Base-by-base conservation (phyloP, 768 basidiomycete species). In the Phallus indusiatus region DNA sequence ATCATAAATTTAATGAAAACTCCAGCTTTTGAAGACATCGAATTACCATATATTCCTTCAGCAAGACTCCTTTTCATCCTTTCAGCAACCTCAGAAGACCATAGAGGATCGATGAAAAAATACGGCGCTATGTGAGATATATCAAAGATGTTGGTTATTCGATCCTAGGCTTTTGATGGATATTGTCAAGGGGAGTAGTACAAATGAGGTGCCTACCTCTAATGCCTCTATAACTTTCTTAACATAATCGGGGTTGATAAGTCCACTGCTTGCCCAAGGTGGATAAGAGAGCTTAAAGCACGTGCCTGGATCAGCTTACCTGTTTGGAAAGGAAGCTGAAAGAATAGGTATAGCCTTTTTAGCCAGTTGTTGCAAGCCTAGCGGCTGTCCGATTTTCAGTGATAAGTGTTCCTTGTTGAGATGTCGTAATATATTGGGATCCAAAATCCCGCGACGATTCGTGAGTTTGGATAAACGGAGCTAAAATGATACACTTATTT, bases 401-500 rank as follows among this genome's bases (percentile, higher is more conserved):
- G 82, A 77, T 16, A 99, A 71, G 66, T 95, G 89, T 50, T 88
- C 84, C 66, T 92, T 93, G 69, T 98, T 97, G 56, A 98, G 73
- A 67, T 86, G 90, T 64, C 86, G 84, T 16, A 99, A 78, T 67
- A 96, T 96, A 10, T 72, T 71, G 0, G 81, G 78, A 62, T 94
- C 90, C 14, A 98, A 79, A 16, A 84, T 80, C n/a, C 88, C 83
- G 61, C 91, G 86, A 33, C 91, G 81, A 58, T 90, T 90, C 0
- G 90, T 95, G 47, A 97, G 67, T 2, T 79, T 78, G 0, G 79
- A 71, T 22, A 97, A 74, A 54, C 91, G 85, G 66, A 97, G 97
- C 82, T 91, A 55, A 1, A 17, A 49, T 33, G 48, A 61, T 37
- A 85, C 0, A 81, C 80, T 35, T 74, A 73, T 34, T 75, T 53